These are phyloP conservation scores for Hyphodiscus hymeniophilus DNA, from an alignment of 495 filamentous ascomycete genomes.

Conservation along the genomic window DNA sequence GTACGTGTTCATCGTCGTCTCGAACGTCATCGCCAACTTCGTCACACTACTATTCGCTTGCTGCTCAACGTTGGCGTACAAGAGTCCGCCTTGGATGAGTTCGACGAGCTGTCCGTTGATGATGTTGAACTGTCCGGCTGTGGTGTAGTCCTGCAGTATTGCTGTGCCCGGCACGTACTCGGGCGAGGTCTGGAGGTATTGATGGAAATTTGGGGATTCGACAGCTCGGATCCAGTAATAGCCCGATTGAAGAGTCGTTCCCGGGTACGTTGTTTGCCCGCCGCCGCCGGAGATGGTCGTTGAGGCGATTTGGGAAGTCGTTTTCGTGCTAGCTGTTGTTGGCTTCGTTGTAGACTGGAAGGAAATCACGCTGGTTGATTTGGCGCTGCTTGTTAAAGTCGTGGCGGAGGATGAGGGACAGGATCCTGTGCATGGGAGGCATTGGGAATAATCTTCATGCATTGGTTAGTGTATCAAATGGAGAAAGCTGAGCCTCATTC, in stretches of 20 bases:
- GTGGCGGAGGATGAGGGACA: too few species aligned
- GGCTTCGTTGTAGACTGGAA: not conserved
- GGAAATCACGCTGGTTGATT: constrained; percentile 10
- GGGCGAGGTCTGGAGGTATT: constrained; percentile 51
- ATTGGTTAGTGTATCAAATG: not conserved
- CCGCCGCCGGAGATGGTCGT: constrained; percentile 12
- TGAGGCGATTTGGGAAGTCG: constrained; percentile 7
- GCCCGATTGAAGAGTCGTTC: constrained; percentile 37
- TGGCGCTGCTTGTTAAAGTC: too few species aligned
- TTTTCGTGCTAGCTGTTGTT: constrained; percentile 4
- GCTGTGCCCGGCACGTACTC: constrained; percentile 39
- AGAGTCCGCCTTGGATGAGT: constrained; percentile 27
- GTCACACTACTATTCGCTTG: constrained; percentile 19
- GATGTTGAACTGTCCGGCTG: constrained; percentile 54
- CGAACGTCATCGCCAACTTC: constrained; percentile 33
- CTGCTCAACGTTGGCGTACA: constrained; percentile 30
- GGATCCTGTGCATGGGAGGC: constrained; percentile 20
- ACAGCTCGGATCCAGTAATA: constrained; percentile 47
- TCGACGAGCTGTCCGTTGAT: constrained; percentile 48
- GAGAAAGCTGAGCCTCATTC: too few species aligned
- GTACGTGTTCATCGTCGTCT: constrained; percentile 42
- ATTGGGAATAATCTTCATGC: constrained; percentile 28
- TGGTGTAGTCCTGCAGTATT: constrained; percentile 41
- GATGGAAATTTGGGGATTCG: constrained; percentile 51
- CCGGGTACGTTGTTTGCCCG: constrained; percentile 23